Percentiles rank a stretch among this genome's conserved stretches.
Evolutionary conservation across 192 early-diverging fungal genomes (phyloP).

Genomic region (Backusella sp.): DNA sequence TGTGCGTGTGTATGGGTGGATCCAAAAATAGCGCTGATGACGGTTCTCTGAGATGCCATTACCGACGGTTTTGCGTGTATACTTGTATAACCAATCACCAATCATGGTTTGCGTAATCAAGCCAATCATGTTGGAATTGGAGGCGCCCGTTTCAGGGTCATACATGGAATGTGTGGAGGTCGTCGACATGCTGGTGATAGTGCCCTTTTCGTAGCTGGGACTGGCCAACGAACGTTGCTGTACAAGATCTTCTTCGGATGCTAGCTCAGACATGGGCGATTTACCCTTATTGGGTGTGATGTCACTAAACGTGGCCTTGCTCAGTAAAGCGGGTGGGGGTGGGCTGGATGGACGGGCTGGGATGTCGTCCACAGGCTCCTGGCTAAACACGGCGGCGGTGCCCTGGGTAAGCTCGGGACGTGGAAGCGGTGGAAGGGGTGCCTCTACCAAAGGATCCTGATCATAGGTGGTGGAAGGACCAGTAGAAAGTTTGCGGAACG

Average conservation of each 20-base stretch:
- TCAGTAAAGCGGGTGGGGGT: not conserved
- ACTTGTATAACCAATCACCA: slow-evolving; percentile 72
- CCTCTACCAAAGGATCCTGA: not conserved
- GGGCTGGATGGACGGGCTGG: slow-evolving; percentile 4
- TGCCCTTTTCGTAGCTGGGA: not conserved
- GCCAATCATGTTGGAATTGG: not conserved
- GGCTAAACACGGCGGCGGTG: not conserved
- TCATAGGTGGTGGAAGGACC: not conserved
- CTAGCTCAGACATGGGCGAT: not conserved
- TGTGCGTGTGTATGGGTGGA: slow-evolving; percentile 75
- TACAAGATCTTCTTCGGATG: not conserved
- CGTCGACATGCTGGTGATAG: not conserved
- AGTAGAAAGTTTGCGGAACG: not conserved
- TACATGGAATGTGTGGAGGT: not conserved
- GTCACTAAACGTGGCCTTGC: not conserved
- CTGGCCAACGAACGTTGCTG: not conserved
- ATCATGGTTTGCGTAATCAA: slow-evolving; percentile 73
- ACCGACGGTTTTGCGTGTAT: slow-evolving; percentile 52
- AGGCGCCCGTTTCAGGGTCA: slow-evolving; percentile 32
- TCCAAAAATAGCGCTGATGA: slow-evolving; percentile 74
- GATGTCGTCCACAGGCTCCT: not conserved
- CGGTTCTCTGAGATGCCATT: slow-evolving; percentile 53
- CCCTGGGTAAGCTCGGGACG: not conserved
- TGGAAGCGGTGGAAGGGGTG: not conserved
- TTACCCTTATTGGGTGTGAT: not conserved